phyloP scores from a whole-genome alignment of 1,284 basidiomycete species.

The Psilocybe mexicana region DNA sequence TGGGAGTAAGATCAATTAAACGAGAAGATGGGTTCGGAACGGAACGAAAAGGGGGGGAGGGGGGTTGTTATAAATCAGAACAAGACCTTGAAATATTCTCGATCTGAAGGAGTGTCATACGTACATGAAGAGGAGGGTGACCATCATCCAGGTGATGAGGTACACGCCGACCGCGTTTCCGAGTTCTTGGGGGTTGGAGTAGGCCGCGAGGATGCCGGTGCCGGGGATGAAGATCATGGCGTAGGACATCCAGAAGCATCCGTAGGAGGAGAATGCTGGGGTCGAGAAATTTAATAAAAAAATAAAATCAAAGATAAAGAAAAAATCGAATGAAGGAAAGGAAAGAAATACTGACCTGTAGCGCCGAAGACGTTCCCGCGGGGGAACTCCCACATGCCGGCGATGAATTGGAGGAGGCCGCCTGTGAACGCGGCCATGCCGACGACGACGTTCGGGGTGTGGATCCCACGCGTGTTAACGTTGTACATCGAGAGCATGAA shows the following conservation, averaged over 20 bases:
- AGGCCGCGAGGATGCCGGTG: constrained; percentile 59
- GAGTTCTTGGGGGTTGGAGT: constrained; percentile 44
- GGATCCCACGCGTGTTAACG: constrained; percentile 50
- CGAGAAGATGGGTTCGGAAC: constrained; percentile 19
- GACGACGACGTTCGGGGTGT: constrained; percentile 71
- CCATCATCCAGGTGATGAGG: constrained; percentile 68
- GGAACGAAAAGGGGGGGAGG: no score
- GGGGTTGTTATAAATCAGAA: no score
- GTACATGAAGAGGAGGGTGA: constrained; percentile 65
- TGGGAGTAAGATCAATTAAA: constrained; percentile 14
- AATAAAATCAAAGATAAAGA: no score
- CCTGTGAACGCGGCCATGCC: constrained; percentile 85
- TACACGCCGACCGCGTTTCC: constrained; percentile 64
- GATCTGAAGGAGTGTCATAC: no score
- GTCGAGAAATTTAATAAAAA: constrained; percentile 17
- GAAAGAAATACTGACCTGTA: constrained; percentile 48
- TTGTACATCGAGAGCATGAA: constrained; percentile 74
- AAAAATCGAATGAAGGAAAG: no score
- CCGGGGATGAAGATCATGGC: constrained; percentile 66
- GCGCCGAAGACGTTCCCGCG: constrained; percentile 71
- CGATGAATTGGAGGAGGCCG: constrained; percentile 77
- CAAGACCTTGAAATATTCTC: no score
- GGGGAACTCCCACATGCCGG: constrained; percentile 84
- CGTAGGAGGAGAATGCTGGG: constrained; percentile 78
- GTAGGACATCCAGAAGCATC: constrained; percentile 84